These are phyloP conservation scores for Parsonsia alboflavescens DNA, from an alignment of 257 asterid genomes.

Conservation along the genomic window DNA sequence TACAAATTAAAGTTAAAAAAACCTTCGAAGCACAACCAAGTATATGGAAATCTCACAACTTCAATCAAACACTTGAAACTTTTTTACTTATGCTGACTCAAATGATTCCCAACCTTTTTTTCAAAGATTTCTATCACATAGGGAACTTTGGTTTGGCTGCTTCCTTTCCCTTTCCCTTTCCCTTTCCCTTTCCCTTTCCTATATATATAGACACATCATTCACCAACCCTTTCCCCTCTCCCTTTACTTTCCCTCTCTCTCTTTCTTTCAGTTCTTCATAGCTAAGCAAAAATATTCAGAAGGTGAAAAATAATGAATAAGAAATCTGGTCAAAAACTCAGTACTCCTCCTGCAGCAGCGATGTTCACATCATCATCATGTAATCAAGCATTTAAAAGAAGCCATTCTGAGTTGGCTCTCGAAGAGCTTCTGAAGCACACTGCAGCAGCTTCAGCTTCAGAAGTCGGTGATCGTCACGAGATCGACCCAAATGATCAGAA, in stretches of 20 bases:
- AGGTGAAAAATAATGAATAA: constrained; percentile 23
- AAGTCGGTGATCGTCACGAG: constrained; percentile 24
- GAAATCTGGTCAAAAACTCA: constrained; percentile 5
- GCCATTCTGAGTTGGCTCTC: constrained; percentile 50
- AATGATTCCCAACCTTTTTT: constrained; percentile 45
- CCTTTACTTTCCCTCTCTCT: constrained; percentile 15
- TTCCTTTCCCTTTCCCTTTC: constrained; percentile 27
- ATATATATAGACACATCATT: constrained; percentile 27
- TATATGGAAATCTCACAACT: constrained; percentile 15
- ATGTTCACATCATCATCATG: constrained; percentile 11
- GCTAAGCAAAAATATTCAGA: not conserved
- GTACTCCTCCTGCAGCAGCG: constrained; percentile 1
- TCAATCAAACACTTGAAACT: not conserved
- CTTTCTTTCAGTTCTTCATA: constrained; percentile 5
- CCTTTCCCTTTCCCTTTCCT: constrained; percentile 20
- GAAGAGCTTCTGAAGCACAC: constrained; percentile 37
- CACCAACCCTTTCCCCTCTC: constrained; percentile 24
- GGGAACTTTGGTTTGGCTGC: constrained; percentile 34
- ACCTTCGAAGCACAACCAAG: constrained; percentile 6
- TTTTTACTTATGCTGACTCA: constrained; percentile 6
- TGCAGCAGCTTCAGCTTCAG: constrained; percentile 11
- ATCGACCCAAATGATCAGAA: constrained; percentile 22
- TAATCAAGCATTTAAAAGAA: constrained; percentile 44
- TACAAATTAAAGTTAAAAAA: constrained; percentile 1
- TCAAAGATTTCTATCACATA: constrained; percentile 5